Evolutionary conservation across 148 eudicot genomes (phyloP), one percentile per base, ranked within the genome.

Genomic region (Persicaria tinctoria): DNA sequence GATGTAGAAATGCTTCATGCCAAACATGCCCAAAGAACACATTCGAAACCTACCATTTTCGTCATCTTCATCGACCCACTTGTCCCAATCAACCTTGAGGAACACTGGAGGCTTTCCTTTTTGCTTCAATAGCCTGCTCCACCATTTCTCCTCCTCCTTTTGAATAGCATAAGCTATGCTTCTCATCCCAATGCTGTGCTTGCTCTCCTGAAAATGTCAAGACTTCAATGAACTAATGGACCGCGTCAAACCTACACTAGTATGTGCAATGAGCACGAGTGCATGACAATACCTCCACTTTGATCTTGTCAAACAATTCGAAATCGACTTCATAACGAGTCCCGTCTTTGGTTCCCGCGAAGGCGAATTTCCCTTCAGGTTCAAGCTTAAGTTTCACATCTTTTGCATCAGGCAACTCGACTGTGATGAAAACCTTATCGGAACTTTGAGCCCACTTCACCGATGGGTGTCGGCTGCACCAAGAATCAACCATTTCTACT

Each of bases 21-120:
- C 41, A 32, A 50, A 17, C 17, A 17, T 13, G n/a, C 16, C 47
- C 44, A 14, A 50, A 27, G 49, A 2, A 46, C 7, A 20, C 17
- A 44, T 4, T 50, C 76, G 23, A 83, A 72, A 0, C 80, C 80
- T 78, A 78, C 83, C 82, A 73, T 82, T 83, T 41, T 91, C 85
- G 74, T 86, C 97, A 77, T 92, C 95, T 87, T 92, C 97, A 80
- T 89, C 97, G 41, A 87, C 89, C 97, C 94, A 92, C 79, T 85
- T 92, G 68, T 89, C 91, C 97, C 97, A 92, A 74, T 92, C 97
- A 77, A 88, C 94, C 79, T 88, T 92, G 74, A 92, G 55, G 80
- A 88, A 92, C 16, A 75, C 57, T 0, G 92, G 94, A 8, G 87
- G 83, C 79, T 88, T 92, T 49, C 94, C 97, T 49, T 83, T 88